Evolutionary conservation across 2,329 filamentous ascomycete genomes (phyloP).

Genomic region (Alternaria viburni): DNA sequence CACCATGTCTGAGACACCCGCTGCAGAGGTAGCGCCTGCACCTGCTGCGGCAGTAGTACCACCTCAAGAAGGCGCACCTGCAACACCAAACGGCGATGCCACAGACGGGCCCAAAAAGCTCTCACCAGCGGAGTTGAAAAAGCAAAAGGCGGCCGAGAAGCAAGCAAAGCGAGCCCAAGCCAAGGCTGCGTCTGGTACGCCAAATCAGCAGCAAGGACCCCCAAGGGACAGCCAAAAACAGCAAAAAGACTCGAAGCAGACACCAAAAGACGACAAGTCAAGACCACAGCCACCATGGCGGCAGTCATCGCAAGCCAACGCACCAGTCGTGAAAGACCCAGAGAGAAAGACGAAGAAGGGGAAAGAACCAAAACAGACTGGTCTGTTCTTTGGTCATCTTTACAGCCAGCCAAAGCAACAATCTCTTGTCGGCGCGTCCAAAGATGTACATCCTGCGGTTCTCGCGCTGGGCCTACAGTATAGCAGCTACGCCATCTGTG

Average conservation of each 20-base stretch:
- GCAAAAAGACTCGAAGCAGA: slow-evolving; percentile 44
- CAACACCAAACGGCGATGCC: slow-evolving; percentile 27
- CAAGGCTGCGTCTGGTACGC: slow-evolving; percentile 55
- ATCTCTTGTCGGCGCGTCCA: slow-evolving; percentile 64
- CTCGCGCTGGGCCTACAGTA: slow-evolving; percentile 88
- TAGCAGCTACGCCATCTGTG: slow-evolving; percentile 84
- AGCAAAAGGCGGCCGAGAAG: slow-evolving; percentile 89
- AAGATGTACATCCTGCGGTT: slow-evolving; percentile 84
- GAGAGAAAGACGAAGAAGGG: slow-evolving; percentile 45
- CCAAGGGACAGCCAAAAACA: slow-evolving; percentile 42
- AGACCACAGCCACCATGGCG: slow-evolving; percentile 42
- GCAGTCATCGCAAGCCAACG: slow-evolving; percentile 37
- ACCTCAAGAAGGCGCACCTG: slow-evolving; percentile 13
- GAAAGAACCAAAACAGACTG: slow-evolving; percentile 57
- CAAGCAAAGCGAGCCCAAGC: slow-evolving; percentile 78
- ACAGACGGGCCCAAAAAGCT: slow-evolving; percentile 59
- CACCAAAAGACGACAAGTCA: slow-evolving; percentile 42
- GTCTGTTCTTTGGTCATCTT: slow-evolving; percentile 74
- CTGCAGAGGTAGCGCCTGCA: slow-evolving; percentile 21
- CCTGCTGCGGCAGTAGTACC: slow-evolving; percentile 14
- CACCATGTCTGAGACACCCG: slow-evolving; percentile 36
- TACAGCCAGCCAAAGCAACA: slow-evolving; percentile 76
- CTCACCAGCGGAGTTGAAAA: slow-evolving; percentile 82
- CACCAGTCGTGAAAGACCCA: slow-evolving; percentile 35
- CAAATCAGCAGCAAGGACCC: slow-evolving; percentile 45